These are phyloP conservation scores for Aureobasidium sp. DNA, from an alignment of 2,329 filamentous ascomycete genomes.

Conservation along the genomic window DNA sequence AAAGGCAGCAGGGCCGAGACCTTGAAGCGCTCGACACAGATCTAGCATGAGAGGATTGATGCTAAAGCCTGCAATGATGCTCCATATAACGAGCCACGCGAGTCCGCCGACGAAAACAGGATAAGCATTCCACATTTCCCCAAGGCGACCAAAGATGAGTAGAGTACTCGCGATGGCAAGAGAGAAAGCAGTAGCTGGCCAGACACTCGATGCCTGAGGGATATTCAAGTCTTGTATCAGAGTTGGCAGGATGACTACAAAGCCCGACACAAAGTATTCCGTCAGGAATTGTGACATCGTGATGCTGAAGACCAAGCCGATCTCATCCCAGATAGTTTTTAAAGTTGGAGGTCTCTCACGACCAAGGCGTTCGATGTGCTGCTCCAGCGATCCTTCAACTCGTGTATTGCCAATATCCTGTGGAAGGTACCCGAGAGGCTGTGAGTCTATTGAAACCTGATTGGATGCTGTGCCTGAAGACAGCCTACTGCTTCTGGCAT, in stretches of 20 bases:
- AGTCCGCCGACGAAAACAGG: slow-evolving; percentile 54
- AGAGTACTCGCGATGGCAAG: slow-evolving; percentile 43
- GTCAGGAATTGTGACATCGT: slow-evolving; percentile 26
- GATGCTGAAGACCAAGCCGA: slow-evolving; percentile 54
- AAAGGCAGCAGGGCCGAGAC: slow-evolving; percentile 30
- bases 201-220: slow-evolving; percentile 53
- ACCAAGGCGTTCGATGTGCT: background rate
- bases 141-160: slow-evolving; percentile 37
- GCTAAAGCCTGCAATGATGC: slow-evolving; percentile 27
- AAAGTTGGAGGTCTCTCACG: slow-evolving; percentile 48
- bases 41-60: slow-evolving; percentile 29
- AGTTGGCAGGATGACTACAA: slow-evolving; percentile 60
- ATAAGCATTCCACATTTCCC: slow-evolving; percentile 58
- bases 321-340: slow-evolving; percentile 45
- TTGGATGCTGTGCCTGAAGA: no score
- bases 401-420: no score
- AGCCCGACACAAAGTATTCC: slow-evolving; percentile 74
- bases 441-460: no score
- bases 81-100: slow-evolving; percentile 34
- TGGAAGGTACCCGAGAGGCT: no score
- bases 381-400: background rate
- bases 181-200: slow-evolving; percentile 46
- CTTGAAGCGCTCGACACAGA: slow-evolving; percentile 29
- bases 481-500: no score
- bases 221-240: slow-evolving; percentile 59